phyloP scores from a whole-genome alignment of 169 alveolate species.

The Cyclospora cayetanensis region DNA sequence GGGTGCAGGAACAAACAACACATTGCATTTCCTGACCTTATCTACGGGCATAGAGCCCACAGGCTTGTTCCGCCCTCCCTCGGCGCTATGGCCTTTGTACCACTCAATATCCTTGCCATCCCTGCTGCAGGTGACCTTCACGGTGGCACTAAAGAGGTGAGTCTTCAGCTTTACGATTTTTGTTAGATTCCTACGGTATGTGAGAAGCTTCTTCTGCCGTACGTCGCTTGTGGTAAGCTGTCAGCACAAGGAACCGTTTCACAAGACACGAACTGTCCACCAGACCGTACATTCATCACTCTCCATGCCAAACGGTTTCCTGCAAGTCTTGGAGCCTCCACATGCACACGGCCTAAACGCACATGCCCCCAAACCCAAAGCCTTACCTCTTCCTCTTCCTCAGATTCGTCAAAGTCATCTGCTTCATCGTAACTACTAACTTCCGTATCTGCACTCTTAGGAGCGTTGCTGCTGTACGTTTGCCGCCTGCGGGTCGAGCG shows the following conservation, averaged over 20 bases:
- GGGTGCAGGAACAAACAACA: not conserved
- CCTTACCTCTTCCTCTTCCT: constrained; percentile 50
- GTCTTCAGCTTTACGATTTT: constrained; percentile 70
- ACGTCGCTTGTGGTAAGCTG: constrained; percentile 71
- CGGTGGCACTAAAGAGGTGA: constrained; percentile 60
- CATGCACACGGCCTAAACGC: not conserved
- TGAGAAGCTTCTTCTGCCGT: constrained; percentile 61
- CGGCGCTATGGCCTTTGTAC: constrained; percentile 65
- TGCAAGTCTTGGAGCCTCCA: not conserved
- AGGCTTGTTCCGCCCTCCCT: constrained; percentile 62
- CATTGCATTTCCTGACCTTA: constrained; percentile 30
- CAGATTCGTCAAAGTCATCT: constrained; percentile 58
- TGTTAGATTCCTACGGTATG: constrained; percentile 59
- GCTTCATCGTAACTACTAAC: constrained; percentile 62
- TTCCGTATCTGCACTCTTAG: constrained; percentile 53
- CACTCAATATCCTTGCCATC: constrained; percentile 68
- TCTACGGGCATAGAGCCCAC: constrained; percentile 70
- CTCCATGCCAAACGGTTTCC: not conserved
- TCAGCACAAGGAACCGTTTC: too few species aligned
- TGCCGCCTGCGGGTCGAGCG: constrained; percentile 36
- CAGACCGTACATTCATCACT: not conserved
- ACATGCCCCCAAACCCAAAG: not conserved
- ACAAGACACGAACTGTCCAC: not conserved
- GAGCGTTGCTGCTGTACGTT: constrained; percentile 69
- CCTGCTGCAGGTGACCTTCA: constrained; percentile 69